Conservation (phyloP, 192 early-diverging fungal species). For the Cladochytrium replicatum region DNA sequence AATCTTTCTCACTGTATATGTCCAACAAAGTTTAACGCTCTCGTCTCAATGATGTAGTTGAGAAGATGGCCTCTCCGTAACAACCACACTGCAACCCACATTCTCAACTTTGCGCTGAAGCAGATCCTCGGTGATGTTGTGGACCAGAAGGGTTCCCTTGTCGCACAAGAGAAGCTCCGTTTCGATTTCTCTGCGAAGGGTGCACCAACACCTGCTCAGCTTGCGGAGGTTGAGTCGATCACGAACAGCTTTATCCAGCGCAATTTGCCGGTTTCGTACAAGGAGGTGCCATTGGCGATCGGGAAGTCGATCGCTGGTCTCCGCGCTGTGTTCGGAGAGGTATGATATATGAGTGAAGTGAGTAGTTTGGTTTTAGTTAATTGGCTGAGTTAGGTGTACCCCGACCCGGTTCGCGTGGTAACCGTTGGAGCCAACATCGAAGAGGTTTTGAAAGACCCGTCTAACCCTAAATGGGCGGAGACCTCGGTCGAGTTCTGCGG, state of each 20-base stretch:
- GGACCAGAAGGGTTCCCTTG: conserved; percentile 94
- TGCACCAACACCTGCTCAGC: conserved; percentile 54
- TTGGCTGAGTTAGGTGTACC: conserved; percentile 50
- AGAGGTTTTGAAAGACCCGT: conserved; percentile 68
- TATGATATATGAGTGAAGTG: conserved; percentile 1
- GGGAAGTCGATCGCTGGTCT: conserved; percentile 85
- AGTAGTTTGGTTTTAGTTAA: neutral
- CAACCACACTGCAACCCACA: conserved; percentile 95
- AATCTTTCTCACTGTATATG: neutral
- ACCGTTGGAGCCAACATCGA: conserved; percentile 83
- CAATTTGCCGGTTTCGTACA: conserved; percentile 65
- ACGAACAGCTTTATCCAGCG: conserved; percentile 66
- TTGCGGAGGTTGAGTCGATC: conserved; percentile 64
- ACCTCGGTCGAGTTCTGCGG: conserved; percentile 96
- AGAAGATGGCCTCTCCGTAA: conserved; percentile 82
- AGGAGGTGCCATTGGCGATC: conserved; percentile 71
- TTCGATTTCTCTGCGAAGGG: conserved; percentile 77
- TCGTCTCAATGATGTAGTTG: conserved; percentile 22
- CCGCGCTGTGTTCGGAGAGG: conserved; percentile 94
- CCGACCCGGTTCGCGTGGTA: conserved; percentile 95
- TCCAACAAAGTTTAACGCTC: neutral
- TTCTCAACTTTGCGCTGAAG: conserved; percentile 90
- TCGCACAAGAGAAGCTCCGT: conserved; percentile 89
- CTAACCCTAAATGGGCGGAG: conserved; percentile 68
- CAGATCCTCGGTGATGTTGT: conserved; percentile 65